These are phyloP conservation scores for Elsinoe perseae DNA, from an alignment of 2,329 filamentous ascomycete species.

Conservation along the genomic window DNA sequence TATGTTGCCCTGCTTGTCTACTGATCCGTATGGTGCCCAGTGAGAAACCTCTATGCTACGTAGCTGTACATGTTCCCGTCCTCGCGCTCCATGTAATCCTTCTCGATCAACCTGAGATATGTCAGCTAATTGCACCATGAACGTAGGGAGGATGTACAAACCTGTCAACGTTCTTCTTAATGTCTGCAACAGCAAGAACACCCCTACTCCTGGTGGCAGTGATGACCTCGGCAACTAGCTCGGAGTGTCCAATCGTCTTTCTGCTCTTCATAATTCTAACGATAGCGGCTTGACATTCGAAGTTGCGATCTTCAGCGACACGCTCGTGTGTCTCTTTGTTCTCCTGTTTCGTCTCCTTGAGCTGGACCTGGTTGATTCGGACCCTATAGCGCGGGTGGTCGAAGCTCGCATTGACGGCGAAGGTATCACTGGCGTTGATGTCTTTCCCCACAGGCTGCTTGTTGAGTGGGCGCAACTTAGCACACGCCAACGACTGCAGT, in stretches of 20 bases:
- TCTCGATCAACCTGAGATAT: slow-evolving; percentile 70
- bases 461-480: slow-evolving; percentile 70
- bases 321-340: slow-evolving; percentile 90
- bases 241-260: slow-evolving; percentile 77
- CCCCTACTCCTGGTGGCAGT: slow-evolving; percentile 80
- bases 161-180: slow-evolving; percentile 97
- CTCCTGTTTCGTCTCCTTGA: slow-evolving; percentile 91
- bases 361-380: slow-evolving; percentile 98
- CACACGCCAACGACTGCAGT: slow-evolving; percentile 89
- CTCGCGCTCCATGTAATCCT: slow-evolving; percentile 82
- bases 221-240: slow-evolving; percentile 87
- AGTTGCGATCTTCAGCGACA: slow-evolving; percentile 81
- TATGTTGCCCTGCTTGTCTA: background rate
- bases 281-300: slow-evolving; percentile 94
- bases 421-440: slow-evolving; percentile 69
- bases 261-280: slow-evolving; percentile 94
- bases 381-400: slow-evolving; percentile 75
- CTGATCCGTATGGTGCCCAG: background rate
- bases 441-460: slow-evolving; percentile 79
- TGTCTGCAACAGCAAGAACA: slow-evolving; percentile 74
- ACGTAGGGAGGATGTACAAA: slow-evolving; percentile 39
- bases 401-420: slow-evolving; percentile 73
- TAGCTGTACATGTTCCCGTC: slow-evolving; percentile 51
- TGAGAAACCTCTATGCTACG: slow-evolving; percentile 32
- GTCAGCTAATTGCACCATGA: background rate